Conservation (phyloP, 2,329 filamentous ascomycete species). For the Talaromyces sp. region DNA sequence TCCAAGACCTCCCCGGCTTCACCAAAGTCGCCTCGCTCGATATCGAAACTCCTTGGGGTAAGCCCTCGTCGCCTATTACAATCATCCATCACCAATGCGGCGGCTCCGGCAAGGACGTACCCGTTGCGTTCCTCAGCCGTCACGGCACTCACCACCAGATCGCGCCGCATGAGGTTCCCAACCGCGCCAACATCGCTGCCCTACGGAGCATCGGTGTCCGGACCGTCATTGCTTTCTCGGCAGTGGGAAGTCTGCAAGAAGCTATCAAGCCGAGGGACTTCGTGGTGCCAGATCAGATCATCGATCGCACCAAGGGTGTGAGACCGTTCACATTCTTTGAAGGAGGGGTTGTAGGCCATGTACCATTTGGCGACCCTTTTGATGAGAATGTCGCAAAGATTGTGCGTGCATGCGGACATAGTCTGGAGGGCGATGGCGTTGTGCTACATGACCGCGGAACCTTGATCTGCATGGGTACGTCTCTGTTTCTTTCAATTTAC, state of each 20-base stretch:
- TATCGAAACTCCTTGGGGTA: constrained; percentile 81
- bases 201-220: constrained; percentile 84
- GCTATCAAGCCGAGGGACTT: constrained; percentile 95
- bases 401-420: constrained; percentile 71
- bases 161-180: constrained; percentile 91
- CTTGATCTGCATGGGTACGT: constrained; percentile 82
- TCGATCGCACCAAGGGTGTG: constrained; percentile 94
- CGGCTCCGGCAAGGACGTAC: constrained; percentile 57
- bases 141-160: constrained; percentile 86
- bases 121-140: constrained; percentile 86
- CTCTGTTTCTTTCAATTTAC: neutral
- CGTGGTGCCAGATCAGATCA: constrained; percentile 91
- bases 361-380: constrained; percentile 94
- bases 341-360: constrained; percentile 80
- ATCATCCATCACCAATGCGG: constrained; percentile 83
- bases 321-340: constrained; percentile 91
- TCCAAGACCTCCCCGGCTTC: constrained; percentile 82
- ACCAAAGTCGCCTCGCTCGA: constrained; percentile 75
- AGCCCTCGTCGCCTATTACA: constrained; percentile 70
- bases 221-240: constrained; percentile 88
- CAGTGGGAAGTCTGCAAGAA: constrained; percentile 88
- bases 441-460: constrained; percentile 79
- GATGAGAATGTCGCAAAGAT: constrained; percentile 72
- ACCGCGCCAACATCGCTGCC: constrained; percentile 97
- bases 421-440: constrained; percentile 78